Evolutionary conservation across 371 early-diverging fungal species (phyloP).

Genomic region (Mortierella sp.): DNA sequence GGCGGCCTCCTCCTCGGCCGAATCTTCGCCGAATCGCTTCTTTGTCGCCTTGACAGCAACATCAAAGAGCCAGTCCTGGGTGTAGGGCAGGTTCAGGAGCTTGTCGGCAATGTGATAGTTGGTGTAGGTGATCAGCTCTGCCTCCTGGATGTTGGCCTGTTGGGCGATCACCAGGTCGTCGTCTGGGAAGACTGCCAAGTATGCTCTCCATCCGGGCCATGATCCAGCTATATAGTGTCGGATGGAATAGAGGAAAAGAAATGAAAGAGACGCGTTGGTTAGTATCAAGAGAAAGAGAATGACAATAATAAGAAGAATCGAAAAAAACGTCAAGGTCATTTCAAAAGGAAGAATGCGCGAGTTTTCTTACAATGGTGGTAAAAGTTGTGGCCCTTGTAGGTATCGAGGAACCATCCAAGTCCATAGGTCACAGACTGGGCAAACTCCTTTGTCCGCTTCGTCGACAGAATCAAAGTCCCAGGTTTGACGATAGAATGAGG

Average conservation of each 20-base stretch:
- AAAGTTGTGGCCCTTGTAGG: conserved; percentile 13
- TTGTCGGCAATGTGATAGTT: conserved; percentile 20
- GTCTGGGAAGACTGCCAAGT: conserved; percentile 14
- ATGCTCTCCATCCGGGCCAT: neutral
- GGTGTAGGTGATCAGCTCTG: neutral
- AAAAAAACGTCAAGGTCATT: neutral
- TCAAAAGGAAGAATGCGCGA: neutral
- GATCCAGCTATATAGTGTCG: conserved; percentile 9
- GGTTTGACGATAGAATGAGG: neutral
- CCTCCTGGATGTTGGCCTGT: neutral
- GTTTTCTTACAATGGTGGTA: conserved; percentile 22
- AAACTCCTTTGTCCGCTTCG: neutral
- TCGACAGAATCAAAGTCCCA: too few relatives aligned
- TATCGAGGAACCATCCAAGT: conserved; percentile 10
- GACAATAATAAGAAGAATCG: neutral
- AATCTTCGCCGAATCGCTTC: neutral
- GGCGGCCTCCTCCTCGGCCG: neutral
- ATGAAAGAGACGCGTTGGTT: neutral
- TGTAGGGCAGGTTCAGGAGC: conserved; percentile 11
- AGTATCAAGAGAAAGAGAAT: too few relatives aligned
- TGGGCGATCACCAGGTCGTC: conserved; percentile 18
- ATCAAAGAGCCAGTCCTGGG: conserved; percentile 15
- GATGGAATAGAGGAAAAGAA: neutral
- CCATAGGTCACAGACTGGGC: conserved; percentile 3
- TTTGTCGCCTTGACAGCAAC: neutral